Base-by-base conservation (phyloP, 2,329 filamentous ascomycete genomes). In the Trichoderma harzianum region DNA sequence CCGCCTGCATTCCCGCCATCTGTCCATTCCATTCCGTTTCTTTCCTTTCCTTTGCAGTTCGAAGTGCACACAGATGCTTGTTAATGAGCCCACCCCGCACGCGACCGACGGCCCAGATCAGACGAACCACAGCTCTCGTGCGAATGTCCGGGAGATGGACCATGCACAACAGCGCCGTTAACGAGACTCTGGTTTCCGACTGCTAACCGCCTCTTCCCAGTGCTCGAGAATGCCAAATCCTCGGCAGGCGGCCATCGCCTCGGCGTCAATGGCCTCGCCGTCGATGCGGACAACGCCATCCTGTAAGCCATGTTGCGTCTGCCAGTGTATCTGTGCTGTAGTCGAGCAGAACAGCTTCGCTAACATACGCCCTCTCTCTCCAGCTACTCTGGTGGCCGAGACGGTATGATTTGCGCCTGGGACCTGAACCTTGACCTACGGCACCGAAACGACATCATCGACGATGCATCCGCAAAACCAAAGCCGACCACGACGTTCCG, bases 361-460 rank as follows among this genome's bases (percentile, higher is more conserved):
- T 71, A 61, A 71, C 53, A 12, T 21, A 36, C 21, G 14, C 16
- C 7, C 26, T 30, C 55, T 32, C 34, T 30, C 11, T 55, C 10
- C 73, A 98, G 95, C 78, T 99, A 98, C 84, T 98, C 96, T 60
- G 96, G 94, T 75, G 96, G 96, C 73, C 92, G 96, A 79, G 96
- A 99, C 82, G 96, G 96, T 77, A 92, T 96, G 65, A 92, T 99
- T 76, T 99, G 96, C 84, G 94, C 95, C 73, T 99, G 96, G 96
- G 91, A 98, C 81, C 85, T 98, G 68, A 89, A 93, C 78, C 89
- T 93, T 78, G 88, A 94, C 79, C 85, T 93, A 74, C 84, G 84
- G 63, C 75, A 75, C 70, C 74, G 73, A 70, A 75, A 75, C 72
- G 75, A 77, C 69, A 71, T 76, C 73, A 71, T 78, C 74, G 73